Conservation (phyloP, 2,329 filamentous ascomycete genomes). For the Stachybotrys echinatus region DNA sequence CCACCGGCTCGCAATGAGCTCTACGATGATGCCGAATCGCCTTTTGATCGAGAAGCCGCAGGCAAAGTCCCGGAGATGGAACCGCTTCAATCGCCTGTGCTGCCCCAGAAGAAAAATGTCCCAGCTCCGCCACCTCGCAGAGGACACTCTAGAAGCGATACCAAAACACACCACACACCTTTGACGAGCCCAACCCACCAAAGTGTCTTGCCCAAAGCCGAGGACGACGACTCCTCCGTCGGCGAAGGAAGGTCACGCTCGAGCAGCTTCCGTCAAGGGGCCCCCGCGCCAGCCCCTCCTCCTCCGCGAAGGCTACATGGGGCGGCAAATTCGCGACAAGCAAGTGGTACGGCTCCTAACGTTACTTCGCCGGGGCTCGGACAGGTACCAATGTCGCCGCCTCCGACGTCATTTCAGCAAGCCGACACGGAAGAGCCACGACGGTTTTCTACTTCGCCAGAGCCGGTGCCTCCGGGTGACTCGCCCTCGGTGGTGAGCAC, state of each 20-base stretch:
- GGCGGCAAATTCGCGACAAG: not conserved
- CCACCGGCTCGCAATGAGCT: constrained; percentile 40
- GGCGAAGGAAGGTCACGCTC: constrained; percentile 36
- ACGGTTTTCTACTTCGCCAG: not conserved
- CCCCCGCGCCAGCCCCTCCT: constrained; percentile 45
- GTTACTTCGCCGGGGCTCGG: constrained; percentile 7
- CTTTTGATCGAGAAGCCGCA: constrained; percentile 49
- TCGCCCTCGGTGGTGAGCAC: constrained; percentile 6
- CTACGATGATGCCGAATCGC: constrained; percentile 44
- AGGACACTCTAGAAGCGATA: constrained; percentile 41
- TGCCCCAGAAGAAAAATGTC: constrained; percentile 32
- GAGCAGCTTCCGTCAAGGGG: constrained; percentile 36
- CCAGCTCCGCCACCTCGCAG: constrained; percentile 48
- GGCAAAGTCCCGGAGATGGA: constrained; percentile 43
- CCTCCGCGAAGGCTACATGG: constrained; percentile 40
- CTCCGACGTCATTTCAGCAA: not conserved
- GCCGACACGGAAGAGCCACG: not conserved
- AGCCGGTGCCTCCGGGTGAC: not conserved
- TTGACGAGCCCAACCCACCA: not conserved
- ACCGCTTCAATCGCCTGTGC: constrained; percentile 24
- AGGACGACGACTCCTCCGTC: constrained; percentile 20
- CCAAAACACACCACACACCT: constrained; percentile 26
- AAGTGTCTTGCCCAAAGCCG: constrained; percentile 1
- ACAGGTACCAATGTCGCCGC: not conserved
- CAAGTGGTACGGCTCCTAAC: constrained; percentile 7